These are phyloP conservation scores for Galerina marginata DNA, from an alignment of 768 basidiomycete species.

Conservation along the genomic window DNA sequence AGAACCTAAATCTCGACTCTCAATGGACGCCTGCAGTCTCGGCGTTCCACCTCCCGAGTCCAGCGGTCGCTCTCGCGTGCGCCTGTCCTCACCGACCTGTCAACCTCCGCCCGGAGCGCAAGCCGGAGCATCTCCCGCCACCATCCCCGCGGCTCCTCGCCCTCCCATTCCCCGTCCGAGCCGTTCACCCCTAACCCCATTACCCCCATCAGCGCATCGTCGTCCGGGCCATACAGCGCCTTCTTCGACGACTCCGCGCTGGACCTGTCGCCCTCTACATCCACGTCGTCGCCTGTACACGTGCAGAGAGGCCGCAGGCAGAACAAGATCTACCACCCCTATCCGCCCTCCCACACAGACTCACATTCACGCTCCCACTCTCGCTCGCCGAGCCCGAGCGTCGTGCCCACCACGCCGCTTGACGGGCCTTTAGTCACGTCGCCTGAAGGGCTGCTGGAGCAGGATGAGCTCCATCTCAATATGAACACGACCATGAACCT, in stretches of 20 bases:
- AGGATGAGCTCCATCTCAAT: constrained; percentile 31
- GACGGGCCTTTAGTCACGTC: constrained; percentile 30
- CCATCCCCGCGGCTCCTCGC: constrained; percentile 31
- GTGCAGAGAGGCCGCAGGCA: constrained; percentile 40
- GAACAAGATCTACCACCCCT: constrained; percentile 19
- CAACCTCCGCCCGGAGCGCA: constrained; percentile 41
- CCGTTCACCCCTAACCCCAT: constrained; percentile 8
- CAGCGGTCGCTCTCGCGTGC: constrained; percentile 57
- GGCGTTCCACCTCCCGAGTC: constrained; percentile 45
- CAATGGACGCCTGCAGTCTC: constrained; percentile 42
- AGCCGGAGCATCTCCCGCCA: constrained; percentile 49
- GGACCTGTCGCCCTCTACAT: constrained; percentile 25
- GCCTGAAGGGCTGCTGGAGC: constrained; percentile 24
- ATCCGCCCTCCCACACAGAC: no score
- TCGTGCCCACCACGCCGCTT: constrained; percentile 50
- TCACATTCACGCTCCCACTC: not conserved
- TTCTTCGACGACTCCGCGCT: constrained; percentile 29
- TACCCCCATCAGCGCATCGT: not conserved
- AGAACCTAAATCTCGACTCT: constrained; percentile 30
- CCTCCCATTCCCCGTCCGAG: constrained; percentile 19
- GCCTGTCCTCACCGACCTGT: constrained; percentile 45
- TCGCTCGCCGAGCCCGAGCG: constrained; percentile 53
- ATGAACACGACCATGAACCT: constrained; percentile 5
- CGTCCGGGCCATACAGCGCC: constrained; percentile 1
- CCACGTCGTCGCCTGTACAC: constrained; percentile 27